Base-by-base conservation (phyloP, 257 asterid genomes). In the Rauvolfia tetraphylla region DNA sequence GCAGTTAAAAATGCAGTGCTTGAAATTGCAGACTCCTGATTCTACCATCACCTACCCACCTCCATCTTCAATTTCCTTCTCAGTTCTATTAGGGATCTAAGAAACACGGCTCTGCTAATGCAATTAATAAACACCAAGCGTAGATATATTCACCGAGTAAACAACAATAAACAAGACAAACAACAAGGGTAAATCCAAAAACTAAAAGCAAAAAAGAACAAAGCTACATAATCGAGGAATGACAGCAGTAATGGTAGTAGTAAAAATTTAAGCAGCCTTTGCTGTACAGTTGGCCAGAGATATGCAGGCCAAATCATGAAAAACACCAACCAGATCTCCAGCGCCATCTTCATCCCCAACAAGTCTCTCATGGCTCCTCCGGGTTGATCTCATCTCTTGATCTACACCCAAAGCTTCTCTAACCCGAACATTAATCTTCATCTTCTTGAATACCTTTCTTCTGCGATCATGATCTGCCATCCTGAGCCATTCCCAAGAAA, bases 381-480 rank as follows among this genome's bases (percentile, higher is more conserved):
- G 23, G 23, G 23, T 70, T 70, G 38, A 44, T 42, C 58, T 31
- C 31, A 25, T 22, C 20, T 13, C 76, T 12, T 69, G 57, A 76
- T n/a, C 53, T 48, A 42, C 59, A 54, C 33, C 59, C 57, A 67
- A 51, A 31, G 8, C 27, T 51, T 67, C 41, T 25, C 62, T 12
- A 68, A 8, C 48, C 17, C 71, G 22, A 13, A 9, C 10, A 57
- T 44, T 44, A 44, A 1, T 23, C 76, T 71, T 69, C 34, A 71
- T 68, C 51, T 78, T 71, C 76, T 71, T 78, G 14, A 78, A 61
- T 10, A 75, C 72, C 62, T 71, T 78, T 78, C 81, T 71, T 51
- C 81, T 46, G 54, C 66, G 73, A 71, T 78, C 81, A 61, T 71
- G 81, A 78, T 78, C 81, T 46, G 66, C 76, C 63, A 71, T 61